phyloP scores from a whole-genome alignment of 1,284 basidiomycete genomes.

The Vanrija pseudolonga region DNA sequence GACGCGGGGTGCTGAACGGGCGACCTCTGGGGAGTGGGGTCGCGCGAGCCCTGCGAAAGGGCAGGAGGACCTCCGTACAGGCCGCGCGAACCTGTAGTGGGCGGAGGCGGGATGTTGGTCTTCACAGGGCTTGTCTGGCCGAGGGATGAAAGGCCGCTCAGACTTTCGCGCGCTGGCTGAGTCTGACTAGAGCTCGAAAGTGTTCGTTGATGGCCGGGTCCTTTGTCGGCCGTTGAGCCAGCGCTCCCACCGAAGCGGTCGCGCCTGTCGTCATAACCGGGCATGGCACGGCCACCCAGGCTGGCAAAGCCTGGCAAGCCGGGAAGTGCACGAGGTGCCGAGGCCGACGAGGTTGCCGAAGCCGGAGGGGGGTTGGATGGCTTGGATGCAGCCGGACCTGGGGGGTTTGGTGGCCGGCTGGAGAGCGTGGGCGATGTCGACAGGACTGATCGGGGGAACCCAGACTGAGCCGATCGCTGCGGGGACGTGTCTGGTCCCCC shows the following conservation, averaged over 20 bases:
- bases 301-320: conserved; percentile 11
- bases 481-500: conserved; percentile 8
- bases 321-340: conserved; percentile 2
- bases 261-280: conserved; percentile 9
- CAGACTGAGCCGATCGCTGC: neutral
- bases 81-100: conserved; percentile 4
- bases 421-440: conserved; percentile 17
- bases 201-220: conserved; percentile 11
- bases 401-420: conserved; percentile 5
- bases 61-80: conserved; percentile 17
- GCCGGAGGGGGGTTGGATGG: conserved; percentile 7
- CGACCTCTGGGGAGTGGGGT: conserved; percentile 11
- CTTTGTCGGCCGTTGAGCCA: conserved; percentile 8
- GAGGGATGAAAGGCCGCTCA: conserved; percentile 6
- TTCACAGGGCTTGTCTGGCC: conserved; percentile 16
- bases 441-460: neutral
- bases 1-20: conserved; percentile 11
- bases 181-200: conserved; percentile 15
- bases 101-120: conserved; percentile 1
- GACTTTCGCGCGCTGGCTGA: neutral
- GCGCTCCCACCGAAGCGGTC: conserved; percentile 10
- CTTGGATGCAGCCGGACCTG: conserved; percentile 1
- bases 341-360: neutral
- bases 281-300: conserved; percentile 6
- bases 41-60: conserved; percentile 8